Percentiles rank a stretch among this genome's conserved stretches.
phyloP scores from a whole-genome alignment of 441 rosid genomes.

The Monsonia emarginata region DNA sequence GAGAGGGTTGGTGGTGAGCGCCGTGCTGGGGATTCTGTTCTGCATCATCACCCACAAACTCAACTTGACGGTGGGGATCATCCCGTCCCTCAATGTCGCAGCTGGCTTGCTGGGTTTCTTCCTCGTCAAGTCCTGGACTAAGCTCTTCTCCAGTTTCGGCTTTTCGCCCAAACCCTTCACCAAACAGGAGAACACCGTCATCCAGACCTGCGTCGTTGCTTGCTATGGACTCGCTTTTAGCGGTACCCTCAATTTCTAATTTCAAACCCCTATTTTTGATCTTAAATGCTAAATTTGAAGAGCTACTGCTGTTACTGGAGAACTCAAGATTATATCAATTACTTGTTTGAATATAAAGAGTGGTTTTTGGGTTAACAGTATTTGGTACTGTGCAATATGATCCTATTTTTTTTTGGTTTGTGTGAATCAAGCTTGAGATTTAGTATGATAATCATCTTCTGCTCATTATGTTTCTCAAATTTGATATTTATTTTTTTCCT shows the following conservation, averaged over 20 bases:
- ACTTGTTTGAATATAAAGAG: too few relatives aligned
- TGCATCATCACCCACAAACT: constrained; percentile 81
- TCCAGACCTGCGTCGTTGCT: constrained; percentile 85
- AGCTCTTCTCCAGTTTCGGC: constrained; percentile 47
- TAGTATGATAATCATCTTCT: too few relatives aligned
- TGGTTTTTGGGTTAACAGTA: too few relatives aligned
- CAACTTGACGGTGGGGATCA: constrained; percentile 74
- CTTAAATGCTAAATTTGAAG: too few relatives aligned
- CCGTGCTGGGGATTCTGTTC: constrained; percentile 52
- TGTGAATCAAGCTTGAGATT: too few relatives aligned
- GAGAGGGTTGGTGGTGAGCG: constrained; percentile 60
- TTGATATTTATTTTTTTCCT: too few relatives aligned
- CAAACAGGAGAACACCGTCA: constrained; percentile 73
- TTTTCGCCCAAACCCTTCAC: constrained; percentile 52
- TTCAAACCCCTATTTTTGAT: too few relatives aligned
- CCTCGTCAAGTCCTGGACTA: constrained; percentile 77
- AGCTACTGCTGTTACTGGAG: too few relatives aligned
- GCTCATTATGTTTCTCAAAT: background rate
- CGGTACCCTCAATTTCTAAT: constrained; percentile 44
- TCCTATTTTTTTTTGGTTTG: too few relatives aligned
- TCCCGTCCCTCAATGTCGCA: constrained; percentile 72
- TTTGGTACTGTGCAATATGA: too few relatives aligned
- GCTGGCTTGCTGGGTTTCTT: constrained; percentile 86
- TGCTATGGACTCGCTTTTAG: constrained; percentile 86
- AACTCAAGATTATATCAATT: too few relatives aligned